Base-by-base conservation (phyloP, 1,284 basidiomycete genomes). In the Trichosporon faecale region DNA sequence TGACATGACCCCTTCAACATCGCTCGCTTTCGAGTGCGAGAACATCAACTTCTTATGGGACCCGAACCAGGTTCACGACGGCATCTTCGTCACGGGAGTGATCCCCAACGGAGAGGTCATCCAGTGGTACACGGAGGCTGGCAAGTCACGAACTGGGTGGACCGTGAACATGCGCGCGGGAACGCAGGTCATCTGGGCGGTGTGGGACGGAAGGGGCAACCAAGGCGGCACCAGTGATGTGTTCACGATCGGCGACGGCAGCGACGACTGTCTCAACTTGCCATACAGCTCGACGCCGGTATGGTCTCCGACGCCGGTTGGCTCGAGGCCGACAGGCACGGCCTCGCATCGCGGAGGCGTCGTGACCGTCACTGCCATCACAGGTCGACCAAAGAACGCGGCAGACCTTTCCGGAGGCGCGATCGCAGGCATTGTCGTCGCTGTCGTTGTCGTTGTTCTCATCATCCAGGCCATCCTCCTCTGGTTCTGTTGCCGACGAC, bases 401-500 rank as follows among this genome's bases (percentile, higher is more conserved):
- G 23, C 64, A 25, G 57, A 60, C 18, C 7, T 68, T 0, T 33
- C 35, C 2, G 21, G 75, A 9, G 79, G 80, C 5, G 74, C 78
- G 16, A 79, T 82, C 57, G 80, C 73, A 21, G 81, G 81, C 6
- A 81, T 82, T 27, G 80, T 76, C 23, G 68, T 81, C 3, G 77
- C 73, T 12, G 78, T 75, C 0, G 69, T 81, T 16, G 67, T 77
- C n/a, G 73, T 66, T 3, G 74, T 80, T 8, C 35, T 78, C 14
- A 72, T 77, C 25, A 49, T 79, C 1, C 80, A 79, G 72, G 73
- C 66, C 5, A 55, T 74, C 2, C 61, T 81, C 14, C 44, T 82
- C 37, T 82, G 76, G 76, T 79, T 80, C 74, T 80, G 80, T 74
- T 81, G 80, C 65, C 73, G 79, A 16, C 69, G 77, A 25, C 77